Evolutionary conservation across 2,329 filamentous ascomycete genomes (phyloP).

Genomic region (Cercospora sp.): DNA sequence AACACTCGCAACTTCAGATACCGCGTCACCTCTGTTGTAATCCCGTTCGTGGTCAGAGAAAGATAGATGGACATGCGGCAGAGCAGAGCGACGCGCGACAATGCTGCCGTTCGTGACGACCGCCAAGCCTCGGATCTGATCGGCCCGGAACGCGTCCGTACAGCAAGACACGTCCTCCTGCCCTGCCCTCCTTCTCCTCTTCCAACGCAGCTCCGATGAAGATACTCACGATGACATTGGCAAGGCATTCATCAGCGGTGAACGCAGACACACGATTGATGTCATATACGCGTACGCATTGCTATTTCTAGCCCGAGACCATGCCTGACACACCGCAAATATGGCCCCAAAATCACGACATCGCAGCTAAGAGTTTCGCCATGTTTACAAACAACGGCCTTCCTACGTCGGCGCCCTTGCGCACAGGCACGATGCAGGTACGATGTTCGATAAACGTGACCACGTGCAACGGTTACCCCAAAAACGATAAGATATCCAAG

Average conservation of each 20-base stretch:
- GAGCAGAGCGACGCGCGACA: too few species aligned
- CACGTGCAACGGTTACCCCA: background rate
- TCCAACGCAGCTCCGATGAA: background rate
- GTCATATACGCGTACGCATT: background rate
- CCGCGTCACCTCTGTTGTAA: too few species aligned
- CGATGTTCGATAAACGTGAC: background rate
- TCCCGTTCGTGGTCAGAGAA: too few species aligned
- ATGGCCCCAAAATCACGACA: constrained; percentile 3
- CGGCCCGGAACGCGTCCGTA: background rate
- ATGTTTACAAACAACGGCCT: background rate
- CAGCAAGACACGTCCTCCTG: background rate
- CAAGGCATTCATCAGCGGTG: background rate
- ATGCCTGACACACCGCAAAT: constrained; percentile 1
- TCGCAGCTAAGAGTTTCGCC: constrained; percentile 8
- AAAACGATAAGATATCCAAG: background rate
- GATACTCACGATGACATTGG: background rate
- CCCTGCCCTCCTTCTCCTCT: background rate
- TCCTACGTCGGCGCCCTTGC: background rate
- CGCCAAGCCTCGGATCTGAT: background rate
- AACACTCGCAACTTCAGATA: too few species aligned
- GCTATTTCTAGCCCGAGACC: background rate
- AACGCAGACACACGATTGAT: background rate
- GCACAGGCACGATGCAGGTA: constrained; percentile 1
- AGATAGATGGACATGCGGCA: too few species aligned
- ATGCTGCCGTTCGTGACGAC: background rate